Evolutionary conservation across 495 filamentous ascomycete species (phyloP).

Genomic region (Platismatia glauca): DNA sequence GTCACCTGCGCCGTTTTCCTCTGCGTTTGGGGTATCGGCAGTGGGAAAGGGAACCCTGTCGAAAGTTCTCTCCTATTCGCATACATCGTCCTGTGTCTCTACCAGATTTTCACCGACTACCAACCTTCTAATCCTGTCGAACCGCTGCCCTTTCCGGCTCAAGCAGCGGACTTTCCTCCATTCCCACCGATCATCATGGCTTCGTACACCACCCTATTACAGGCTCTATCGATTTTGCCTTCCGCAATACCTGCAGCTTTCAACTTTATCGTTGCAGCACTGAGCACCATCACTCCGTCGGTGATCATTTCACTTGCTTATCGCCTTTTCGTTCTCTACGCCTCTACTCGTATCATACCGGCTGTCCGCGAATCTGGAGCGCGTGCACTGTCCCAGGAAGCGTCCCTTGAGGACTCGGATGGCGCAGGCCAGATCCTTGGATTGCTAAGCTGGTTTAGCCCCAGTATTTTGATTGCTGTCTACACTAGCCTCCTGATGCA

Average conservation of each 20-base stretch:
- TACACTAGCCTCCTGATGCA: conserved; percentile 97
- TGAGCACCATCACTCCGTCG: conserved; percentile 87
- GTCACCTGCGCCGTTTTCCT: conserved; percentile 87
- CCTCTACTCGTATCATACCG: conserved; percentile 91
- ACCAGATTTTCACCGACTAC: conserved; percentile 99
- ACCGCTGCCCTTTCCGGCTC: conserved; percentile 42
- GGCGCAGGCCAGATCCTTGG: conserved; percentile 69
- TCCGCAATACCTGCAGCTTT: conserved; percentile 75
- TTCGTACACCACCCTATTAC: conserved; percentile 85
- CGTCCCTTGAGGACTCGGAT: conserved; percentile 75
- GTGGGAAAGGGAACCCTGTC: conserved; percentile 88
- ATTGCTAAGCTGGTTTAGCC: conserved; percentile 83
- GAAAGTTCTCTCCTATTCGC: conserved; percentile 94
- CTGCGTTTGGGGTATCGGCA: conserved; percentile 88
- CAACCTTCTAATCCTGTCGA: conserved; percentile 59
- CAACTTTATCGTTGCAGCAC: conserved; percentile 77
- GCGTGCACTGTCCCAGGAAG: conserved; percentile 70
- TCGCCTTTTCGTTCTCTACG: conserved; percentile 87
- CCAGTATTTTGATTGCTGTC: conserved; percentile 83
- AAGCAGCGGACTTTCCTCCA: conserved; percentile 77
- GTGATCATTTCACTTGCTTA: conserved; percentile 91
- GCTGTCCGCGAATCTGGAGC: conserved; percentile 81
- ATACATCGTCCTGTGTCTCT: conserved; percentile 93
- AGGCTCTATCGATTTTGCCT: conserved; percentile 74
- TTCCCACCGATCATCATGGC: conserved; percentile 96